Percentiles rank a stretch among this genome's conserved stretches.
phyloP scores from a whole-genome alignment of 2,329 filamentous ascomycete species.

The Scedosporium minutisporum region DNA sequence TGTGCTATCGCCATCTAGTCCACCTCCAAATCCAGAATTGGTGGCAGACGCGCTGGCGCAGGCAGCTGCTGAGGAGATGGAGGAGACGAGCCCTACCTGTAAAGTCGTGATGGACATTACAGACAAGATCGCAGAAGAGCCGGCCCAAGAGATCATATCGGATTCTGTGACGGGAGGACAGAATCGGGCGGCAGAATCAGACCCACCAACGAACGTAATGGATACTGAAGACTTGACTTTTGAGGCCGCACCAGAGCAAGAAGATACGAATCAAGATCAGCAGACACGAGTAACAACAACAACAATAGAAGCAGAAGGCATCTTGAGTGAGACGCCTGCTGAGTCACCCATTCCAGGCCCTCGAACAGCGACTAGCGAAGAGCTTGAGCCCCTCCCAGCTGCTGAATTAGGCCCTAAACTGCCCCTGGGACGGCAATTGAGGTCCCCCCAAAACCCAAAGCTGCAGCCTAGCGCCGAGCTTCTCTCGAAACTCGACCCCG shows the following conservation, averaged over 20 bases:
- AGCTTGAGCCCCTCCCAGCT: neutral
- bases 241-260: neutral
- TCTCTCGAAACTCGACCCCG: no score
- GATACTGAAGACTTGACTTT: neutral
- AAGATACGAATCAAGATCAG: no score
- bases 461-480: neutral
- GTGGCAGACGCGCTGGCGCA: neutral
- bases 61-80: neutral
- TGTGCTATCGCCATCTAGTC: neutral
- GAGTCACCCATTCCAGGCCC: neutral
- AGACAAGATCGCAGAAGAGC: neutral
- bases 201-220: neutral
- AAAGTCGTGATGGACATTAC: neutral
- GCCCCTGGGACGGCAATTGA: neutral
- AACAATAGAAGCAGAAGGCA: neutral
- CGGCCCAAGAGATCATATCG: neutral
- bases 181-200: neutral
- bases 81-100: no score
- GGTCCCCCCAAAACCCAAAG: neutral
- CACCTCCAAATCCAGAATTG: neutral
- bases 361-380: no score
- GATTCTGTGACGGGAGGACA: neutral
- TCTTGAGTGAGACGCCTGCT: neutral
- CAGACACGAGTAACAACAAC: no score
- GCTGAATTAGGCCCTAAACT: neutral